These are phyloP conservation scores for Microbotryum saponariae DNA, from an alignment of 1,284 basidiomycete species.

Conservation along the genomic window DNA sequence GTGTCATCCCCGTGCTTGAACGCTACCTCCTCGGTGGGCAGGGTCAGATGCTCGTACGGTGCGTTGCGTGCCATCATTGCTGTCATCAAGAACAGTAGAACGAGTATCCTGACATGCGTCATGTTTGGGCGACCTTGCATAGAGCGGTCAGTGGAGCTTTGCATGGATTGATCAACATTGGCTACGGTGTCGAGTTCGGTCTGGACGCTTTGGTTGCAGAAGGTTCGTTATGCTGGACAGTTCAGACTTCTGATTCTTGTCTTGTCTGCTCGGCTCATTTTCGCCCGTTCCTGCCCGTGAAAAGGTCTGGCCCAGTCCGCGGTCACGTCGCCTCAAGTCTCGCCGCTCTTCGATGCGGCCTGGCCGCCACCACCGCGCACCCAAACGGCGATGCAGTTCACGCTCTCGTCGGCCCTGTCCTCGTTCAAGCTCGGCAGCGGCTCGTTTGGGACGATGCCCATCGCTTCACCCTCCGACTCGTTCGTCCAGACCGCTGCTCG, in stretches of 20 bases:
- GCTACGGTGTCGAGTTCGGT: slow-evolving; percentile 38
- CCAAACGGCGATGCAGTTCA: slow-evolving; percentile 12
- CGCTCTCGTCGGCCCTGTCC: slow-evolving; percentile 23
- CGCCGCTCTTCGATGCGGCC: slow-evolving; percentile 24
- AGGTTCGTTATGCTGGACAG: slow-evolving; percentile 13
- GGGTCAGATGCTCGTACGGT: slow-evolving; percentile 32
- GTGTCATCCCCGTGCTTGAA: slow-evolving; percentile 30
- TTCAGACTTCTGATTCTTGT: neutral
- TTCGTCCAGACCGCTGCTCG: slow-evolving; percentile 22
- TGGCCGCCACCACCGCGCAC: slow-evolving; percentile 27
- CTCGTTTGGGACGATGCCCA: slow-evolving; percentile 1
- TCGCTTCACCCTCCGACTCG: slow-evolving; percentile 16
- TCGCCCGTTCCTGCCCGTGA: too few species aligned
- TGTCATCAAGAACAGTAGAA: neutral
- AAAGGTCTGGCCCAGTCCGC: slow-evolving; percentile 31
- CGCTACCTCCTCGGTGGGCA: slow-evolving; percentile 32
- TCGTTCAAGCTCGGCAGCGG: slow-evolving; percentile 16
- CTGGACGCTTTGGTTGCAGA: slow-evolving; percentile 36
- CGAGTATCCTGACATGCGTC: slow-evolving; percentile 3
- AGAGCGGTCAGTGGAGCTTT: slow-evolving; percentile 38
- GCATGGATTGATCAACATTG: slow-evolving; percentile 40
- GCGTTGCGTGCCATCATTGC: neutral
- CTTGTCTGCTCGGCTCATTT: neutral
- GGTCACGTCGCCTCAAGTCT: slow-evolving; percentile 18
- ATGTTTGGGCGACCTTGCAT: neutral